These are phyloP conservation scores for Abelmoschus esculentus DNA, from an alignment of 345 rosid species.

Conservation along the genomic window DNA sequence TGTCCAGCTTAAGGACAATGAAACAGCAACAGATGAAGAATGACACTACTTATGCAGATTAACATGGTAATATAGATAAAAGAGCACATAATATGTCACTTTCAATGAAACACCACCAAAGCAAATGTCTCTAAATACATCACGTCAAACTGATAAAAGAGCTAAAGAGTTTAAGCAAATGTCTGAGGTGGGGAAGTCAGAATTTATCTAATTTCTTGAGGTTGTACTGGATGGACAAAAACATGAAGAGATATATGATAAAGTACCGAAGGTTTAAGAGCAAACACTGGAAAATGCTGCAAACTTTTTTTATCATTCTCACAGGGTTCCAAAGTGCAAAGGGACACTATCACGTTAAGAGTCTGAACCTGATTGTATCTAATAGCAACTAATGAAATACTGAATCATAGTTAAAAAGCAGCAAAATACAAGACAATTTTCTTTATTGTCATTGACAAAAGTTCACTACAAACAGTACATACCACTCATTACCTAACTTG, in stretches of 20 bases:
- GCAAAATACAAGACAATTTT: neutral
- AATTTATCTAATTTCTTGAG: neutral
- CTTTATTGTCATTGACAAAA: neutral
- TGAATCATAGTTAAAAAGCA: neutral
- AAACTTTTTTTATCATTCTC: neutral
- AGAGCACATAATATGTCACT: neutral
- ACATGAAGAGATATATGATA: neutral
- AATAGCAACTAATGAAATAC: neutral
- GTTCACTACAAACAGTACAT: neutral
- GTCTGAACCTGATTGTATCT: neutral
- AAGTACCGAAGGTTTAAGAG: neutral
- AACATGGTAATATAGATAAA: neutral
- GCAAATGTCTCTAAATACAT: neutral
- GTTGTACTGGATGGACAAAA: neutral
- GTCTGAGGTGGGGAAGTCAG: neutral
- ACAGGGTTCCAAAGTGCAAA: neutral
- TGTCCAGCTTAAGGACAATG: neutral
- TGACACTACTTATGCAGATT: neutral
- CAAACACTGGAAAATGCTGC: neutral
- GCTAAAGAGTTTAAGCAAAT: neutral
- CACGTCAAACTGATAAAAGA: neutral
- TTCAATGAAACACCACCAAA: neutral
- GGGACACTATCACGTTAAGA: neutral
- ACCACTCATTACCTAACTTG: neutral
- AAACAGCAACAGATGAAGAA: neutral